Conservation (phyloP, 495 filamentous ascomycete species). For the Chaetomium cochliodes region DNA sequence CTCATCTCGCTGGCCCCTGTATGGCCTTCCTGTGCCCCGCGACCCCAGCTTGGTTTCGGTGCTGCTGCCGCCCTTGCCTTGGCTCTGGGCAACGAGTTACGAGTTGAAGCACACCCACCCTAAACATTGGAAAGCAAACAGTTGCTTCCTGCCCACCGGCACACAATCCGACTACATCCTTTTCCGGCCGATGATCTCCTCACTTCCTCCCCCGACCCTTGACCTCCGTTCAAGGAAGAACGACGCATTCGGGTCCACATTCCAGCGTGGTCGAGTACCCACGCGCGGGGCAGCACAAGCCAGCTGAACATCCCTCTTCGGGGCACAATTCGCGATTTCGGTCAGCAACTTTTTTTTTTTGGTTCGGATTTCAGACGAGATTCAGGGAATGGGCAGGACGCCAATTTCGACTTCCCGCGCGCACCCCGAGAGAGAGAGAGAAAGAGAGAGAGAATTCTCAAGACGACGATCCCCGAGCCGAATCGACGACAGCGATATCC, state of each 20-base stretch:
- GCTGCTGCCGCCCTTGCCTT: background rate
- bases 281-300: constrained; percentile 16
- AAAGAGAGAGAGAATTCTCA: background rate
- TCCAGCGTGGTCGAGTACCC: background rate
- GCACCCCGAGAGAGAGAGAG: background rate
- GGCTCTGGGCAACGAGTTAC: background rate
- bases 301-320: constrained; percentile 11
- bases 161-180: background rate
- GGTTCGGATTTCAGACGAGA: background rate
- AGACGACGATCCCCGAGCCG: background rate
- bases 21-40: constrained; percentile 3
- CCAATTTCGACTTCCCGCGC: background rate
- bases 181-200: constrained; percentile 9
- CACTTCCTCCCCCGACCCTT: background rate
- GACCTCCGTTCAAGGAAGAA: background rate
- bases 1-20: constrained; percentile 1
- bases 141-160: constrained; percentile 1
- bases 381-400: constrained; percentile 2
- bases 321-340: background rate
- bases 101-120: background rate
- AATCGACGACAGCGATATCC: background rate
- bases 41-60: background rate
- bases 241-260: constrained; percentile 13
- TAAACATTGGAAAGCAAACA: constrained; percentile 1
- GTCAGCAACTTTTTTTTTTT: constrained; percentile 8